These are phyloP conservation scores for Gastrolobium bilobum DNA, from an alignment of 306 rosid species.

Conservation along the genomic window DNA sequence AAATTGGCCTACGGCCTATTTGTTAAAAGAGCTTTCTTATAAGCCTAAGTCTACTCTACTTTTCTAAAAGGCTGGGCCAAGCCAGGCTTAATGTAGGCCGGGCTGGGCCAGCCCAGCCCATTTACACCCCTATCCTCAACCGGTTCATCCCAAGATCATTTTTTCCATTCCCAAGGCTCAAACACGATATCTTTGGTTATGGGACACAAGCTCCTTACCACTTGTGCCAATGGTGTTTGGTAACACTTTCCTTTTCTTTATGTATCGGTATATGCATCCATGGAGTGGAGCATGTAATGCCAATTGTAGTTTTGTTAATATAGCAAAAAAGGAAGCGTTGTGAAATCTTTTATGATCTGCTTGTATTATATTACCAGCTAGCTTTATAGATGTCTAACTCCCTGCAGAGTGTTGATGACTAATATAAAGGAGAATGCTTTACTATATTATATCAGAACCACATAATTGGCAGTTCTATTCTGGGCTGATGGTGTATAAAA, in stretches of 20 bases:
- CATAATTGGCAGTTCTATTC: not conserved
- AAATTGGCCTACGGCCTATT: no score
- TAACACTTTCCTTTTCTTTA: conserved; percentile 17
- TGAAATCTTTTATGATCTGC: not conserved
- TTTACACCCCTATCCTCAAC: no score
- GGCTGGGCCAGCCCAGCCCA: no score
- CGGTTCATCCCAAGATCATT: no score
- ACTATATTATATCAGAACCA: not conserved
- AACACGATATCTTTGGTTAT: no score
- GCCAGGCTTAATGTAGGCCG: no score
- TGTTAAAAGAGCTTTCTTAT: no score
- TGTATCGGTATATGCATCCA: not conserved
- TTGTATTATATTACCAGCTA: not conserved
- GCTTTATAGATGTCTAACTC: not conserved
- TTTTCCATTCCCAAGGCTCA: no score
- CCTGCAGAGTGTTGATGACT: not conserved
- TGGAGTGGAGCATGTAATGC: conserved; percentile 13
- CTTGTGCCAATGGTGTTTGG: no score
- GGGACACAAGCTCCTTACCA: no score
- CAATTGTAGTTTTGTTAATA: conserved; percentile 7
- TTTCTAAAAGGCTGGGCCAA: no score
- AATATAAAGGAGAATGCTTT: not conserved
- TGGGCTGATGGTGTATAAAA: not conserved
- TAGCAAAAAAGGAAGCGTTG: not conserved
- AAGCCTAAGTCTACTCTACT: no score